Evolutionary conservation across 73 alveolate species (phyloP).

Genomic region (Paramecium sonneborni): DNA sequence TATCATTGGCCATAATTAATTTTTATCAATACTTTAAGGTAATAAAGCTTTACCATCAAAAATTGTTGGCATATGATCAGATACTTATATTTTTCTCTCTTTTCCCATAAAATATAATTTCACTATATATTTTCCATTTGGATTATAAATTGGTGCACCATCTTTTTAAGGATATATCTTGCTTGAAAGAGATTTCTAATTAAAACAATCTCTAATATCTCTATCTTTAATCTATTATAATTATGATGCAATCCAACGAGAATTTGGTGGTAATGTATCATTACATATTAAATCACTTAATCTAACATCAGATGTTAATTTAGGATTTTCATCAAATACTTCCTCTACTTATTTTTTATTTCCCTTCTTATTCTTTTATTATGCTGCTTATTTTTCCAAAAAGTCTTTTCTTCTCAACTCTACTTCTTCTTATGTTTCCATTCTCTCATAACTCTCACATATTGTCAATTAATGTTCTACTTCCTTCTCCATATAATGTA

Average conservation of each 20-base stretch:
- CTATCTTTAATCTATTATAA: constrained; percentile 94
- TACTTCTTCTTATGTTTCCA: constrained; percentile 87
- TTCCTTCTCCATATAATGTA: constrained; percentile 63
- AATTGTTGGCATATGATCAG: constrained; percentile 95
- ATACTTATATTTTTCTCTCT: constrained; percentile 94
- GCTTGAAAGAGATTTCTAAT: constrained; percentile 87
- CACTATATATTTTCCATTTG: constrained; percentile 95
- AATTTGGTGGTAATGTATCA: constrained; percentile 80
- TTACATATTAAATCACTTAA: constrained; percentile 81
- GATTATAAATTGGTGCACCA: constrained; percentile 94
- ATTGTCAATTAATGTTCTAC: constrained; percentile 50
- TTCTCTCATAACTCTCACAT: constrained; percentile 79
- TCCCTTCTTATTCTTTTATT: constrained; percentile 74
- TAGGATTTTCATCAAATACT: constrained; percentile 68
- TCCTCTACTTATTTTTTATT: constrained; percentile 63
- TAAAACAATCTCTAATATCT: constrained; percentile 88
- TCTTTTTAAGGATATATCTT: constrained; percentile 98
- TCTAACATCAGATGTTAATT: constrained; percentile 68
- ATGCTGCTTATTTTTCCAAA: constrained; percentile 78
- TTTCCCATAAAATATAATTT: constrained; percentile 93
- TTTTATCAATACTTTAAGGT: constrained; percentile 87
- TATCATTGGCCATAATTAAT: constrained; percentile 95
- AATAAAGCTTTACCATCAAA: constrained; percentile 85
- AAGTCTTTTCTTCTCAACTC: constrained; percentile 81
- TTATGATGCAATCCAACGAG: constrained; percentile 97